Evolutionary conservation across 768 basidiomycete genomes (phyloP).

Genomic region (Boletus rubescentipes): DNA sequence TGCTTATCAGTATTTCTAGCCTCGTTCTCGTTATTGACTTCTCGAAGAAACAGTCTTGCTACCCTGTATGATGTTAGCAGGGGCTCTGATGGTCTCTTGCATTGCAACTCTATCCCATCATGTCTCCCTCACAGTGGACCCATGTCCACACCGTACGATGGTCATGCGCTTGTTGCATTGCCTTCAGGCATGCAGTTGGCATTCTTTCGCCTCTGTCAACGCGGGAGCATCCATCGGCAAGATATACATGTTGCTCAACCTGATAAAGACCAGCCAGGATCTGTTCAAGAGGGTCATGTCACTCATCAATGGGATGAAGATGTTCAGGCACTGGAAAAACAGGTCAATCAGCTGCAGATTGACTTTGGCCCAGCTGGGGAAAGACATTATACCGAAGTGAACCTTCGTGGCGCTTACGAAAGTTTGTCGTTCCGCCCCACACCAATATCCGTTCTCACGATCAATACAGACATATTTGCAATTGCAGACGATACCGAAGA

Average conservation of each 20-base stretch:
- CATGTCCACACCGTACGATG: slow-evolving; percentile 29
- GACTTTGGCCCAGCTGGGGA: slow-evolving; percentile 46
- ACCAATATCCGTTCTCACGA: slow-evolving; percentile 11
- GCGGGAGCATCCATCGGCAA: slow-evolving; percentile 45
- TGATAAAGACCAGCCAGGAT: slow-evolving; percentile 12
- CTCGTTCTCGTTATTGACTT: slow-evolving; percentile 55
- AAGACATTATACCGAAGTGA: slow-evolving; percentile 44
- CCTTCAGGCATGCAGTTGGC: slow-evolving; percentile 32
- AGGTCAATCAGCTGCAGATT: slow-evolving; percentile 25
- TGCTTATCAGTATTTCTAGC: slow-evolving; percentile 33
- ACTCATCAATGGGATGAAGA: slow-evolving; percentile 41
- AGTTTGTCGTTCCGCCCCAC: slow-evolving; percentile 39
- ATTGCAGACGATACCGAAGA: slow-evolving; percentile 29
- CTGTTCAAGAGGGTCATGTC: neutral
- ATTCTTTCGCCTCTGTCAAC: slow-evolving; percentile 48
- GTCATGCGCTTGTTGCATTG: slow-evolving; percentile 32
- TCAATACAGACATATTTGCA: slow-evolving; percentile 41
- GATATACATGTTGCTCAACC: slow-evolving; percentile 33
- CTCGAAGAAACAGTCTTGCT: slow-evolving; percentile 55
- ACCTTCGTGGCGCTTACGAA: slow-evolving; percentile 55
- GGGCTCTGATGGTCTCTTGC: slow-evolving; percentile 39
- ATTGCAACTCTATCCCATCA: slow-evolving; percentile 41
- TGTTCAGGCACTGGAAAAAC: slow-evolving; percentile 37
- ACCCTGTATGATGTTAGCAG: slow-evolving; percentile 64
- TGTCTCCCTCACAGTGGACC: slow-evolving; percentile 34